phyloP scores from a whole-genome alignment of 2,329 filamentous ascomycete species.

The Zarea fungicola region DNA sequence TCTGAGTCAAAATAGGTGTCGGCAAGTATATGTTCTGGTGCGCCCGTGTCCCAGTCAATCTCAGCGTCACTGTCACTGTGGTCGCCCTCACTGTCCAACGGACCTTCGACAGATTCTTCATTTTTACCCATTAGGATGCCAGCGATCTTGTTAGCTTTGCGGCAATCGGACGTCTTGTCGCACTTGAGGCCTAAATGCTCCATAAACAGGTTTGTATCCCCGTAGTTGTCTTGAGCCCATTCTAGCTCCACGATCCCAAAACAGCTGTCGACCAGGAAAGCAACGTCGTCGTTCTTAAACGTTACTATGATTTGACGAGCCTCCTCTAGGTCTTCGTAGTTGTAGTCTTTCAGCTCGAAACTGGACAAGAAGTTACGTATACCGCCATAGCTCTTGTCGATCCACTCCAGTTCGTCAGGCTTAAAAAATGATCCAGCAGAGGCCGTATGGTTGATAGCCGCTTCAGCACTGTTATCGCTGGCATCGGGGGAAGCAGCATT shows the following conservation, averaged over 20 bases:
- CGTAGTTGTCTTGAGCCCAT: not conserved
- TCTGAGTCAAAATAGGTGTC: not conserved
- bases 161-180: not conserved
- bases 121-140: not conserved
- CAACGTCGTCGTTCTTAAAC: not conserved
- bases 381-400: not conserved
- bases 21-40: too few relatives aligned
- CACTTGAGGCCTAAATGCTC: not conserved
- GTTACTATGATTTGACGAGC: not conserved
- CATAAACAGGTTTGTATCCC: conserved; percentile 3
- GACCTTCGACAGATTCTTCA: not conserved
- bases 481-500: too few relatives aligned
- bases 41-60: not conserved
- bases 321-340: not conserved
- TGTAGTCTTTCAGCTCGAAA: not conserved
- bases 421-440: not conserved
- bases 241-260: not conserved
- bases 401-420: not conserved
- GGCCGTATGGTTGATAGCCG: too few relatives aligned
- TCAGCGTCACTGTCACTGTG: too few relatives aligned
- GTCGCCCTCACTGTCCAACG: too few relatives aligned
- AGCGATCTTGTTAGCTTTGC: conserved; percentile 3
- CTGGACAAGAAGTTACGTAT: not conserved
- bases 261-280: not conserved
- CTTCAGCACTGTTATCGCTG: too few relatives aligned